Conservation (phyloP, 192 early-diverging fungal species). For the Umbelopsis sp. region DNA sequence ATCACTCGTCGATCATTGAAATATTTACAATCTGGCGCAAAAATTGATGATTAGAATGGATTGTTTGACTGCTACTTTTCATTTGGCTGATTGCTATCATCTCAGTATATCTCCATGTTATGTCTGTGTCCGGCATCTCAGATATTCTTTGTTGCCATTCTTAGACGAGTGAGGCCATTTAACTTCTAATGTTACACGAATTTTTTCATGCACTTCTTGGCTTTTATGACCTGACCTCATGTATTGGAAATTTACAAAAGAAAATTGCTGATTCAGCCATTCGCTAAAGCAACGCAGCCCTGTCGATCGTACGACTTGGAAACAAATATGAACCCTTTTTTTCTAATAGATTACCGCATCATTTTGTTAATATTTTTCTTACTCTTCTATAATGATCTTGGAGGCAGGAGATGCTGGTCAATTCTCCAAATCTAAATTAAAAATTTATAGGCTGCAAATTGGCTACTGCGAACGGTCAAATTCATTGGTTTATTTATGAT, state of each 20-base stretch:
- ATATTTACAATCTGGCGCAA: not conserved
- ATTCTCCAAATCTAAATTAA: too few species aligned
- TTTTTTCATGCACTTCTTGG: not conserved
- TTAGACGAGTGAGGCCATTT: not conserved
- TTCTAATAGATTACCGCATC: too few species aligned
- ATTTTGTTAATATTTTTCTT: too few species aligned
- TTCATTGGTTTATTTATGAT: too few species aligned
- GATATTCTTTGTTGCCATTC: not conserved
- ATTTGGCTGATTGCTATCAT: not conserved
- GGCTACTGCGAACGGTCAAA: too few species aligned
- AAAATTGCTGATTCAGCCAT: not conserved
- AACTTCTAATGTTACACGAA: not conserved
- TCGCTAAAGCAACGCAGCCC: not conserved
- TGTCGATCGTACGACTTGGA: not conserved
- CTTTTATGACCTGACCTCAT: not conserved
- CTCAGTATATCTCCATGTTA: not conserved
- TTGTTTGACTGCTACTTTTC: not conserved
- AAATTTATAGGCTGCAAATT: too few species aligned
- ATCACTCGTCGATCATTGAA: constrained; percentile 11
- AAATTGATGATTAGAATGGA: not conserved
- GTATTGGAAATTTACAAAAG: not conserved
- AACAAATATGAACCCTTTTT: too few species aligned
- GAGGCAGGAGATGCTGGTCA: too few species aligned
- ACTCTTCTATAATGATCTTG: too few species aligned
- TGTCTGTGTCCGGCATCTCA: not conserved